Evolutionary conservation across 2,329 filamentous ascomycete genomes (phyloP).

Genomic region (Penicillium brevicompactum): DNA sequence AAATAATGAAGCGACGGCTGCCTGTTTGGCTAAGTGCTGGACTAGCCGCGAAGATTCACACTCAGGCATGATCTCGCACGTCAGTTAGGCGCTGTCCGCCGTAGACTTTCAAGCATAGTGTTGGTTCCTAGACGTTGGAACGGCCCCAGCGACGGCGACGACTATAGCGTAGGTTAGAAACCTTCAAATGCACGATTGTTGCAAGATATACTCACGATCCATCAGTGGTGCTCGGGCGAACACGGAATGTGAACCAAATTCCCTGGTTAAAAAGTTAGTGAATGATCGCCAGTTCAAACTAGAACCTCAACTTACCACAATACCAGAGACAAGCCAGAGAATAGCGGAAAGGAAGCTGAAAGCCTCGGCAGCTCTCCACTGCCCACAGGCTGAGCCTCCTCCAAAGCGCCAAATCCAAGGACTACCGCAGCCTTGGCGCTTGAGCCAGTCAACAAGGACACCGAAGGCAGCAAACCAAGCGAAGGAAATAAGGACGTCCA

Average conservation of each 20-base stretch:
- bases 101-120: not conserved
- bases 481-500: constrained; percentile 69
- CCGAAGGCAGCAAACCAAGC: constrained; percentile 73
- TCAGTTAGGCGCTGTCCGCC: not conserved
- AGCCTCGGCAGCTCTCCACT: constrained; percentile 71
- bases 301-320: constrained; percentile 50
- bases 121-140: constrained; percentile 8
- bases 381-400: constrained; percentile 58
- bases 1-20: not conserved
- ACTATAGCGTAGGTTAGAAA: constrained; percentile 3
- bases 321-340: constrained; percentile 67
- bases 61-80: not conserved
- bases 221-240: constrained; percentile 16
- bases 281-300: not conserved
- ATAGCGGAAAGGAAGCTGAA: constrained; percentile 73
- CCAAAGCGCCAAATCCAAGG: constrained; percentile 63
- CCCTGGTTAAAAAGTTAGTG: constrained; percentile 27
- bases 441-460: constrained; percentile 61
- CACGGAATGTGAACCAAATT: constrained; percentile 41
- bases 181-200: not conserved
- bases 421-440: constrained; percentile 55
- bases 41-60: not conserved
- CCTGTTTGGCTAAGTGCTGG: not conserved
- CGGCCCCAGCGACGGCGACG: constrained; percentile 24
- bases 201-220: constrained; percentile 22